Base-by-base conservation (phyloP, 805 yeast genomes). In the Saccharomycopsis amapae region DNA sequence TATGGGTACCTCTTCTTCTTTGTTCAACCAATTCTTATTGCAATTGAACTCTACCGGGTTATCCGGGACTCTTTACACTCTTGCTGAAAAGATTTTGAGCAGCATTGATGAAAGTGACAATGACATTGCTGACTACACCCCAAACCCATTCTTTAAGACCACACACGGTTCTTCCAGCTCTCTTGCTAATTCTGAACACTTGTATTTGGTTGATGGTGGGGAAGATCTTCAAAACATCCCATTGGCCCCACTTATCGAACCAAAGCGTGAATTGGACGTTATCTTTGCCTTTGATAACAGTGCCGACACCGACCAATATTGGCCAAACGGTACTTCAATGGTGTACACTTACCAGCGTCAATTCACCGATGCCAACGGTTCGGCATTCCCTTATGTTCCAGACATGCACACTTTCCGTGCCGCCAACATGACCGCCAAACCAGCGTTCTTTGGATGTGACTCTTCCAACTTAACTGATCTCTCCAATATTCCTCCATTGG, bases 391-490 rank as follows among this genome's bases (percentile, higher is more conserved):
- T 7, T 76, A 82, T 54, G 89, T 86, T 45, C 95, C 95, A 10
- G 89, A 78, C 59, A 65, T 60, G 23, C 63, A 70, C 37, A 73
- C 88, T 0, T 82, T 85, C 61, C 57, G 75, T 22, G 71, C 72
- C 49, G 55, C 66, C 52, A 82, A 82, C 48, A 67, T 85, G 52
- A 80, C 85, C 13, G 67, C 79, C 7, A 72, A 65, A 50, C 95
- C 95, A 42, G 71, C 82, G 1, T 86, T 87, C 66, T 87, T 87
- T 60, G 96, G 96, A 28, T 86, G 96, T 63, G 73, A 83, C 58
- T 71, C 85, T 3, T 12, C 18, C 5, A 49, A 49, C 44, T 34
- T 49, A 24, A 48, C 51, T 15, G 31, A 17, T 9, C 37, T 48
- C 18, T 7, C 39, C 32, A 22, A 24, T 23, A 66, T 70, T 34